phyloP scores from a whole-genome alignment of 2,329 filamentous ascomycete species.

The Exophiala sp. region DNA sequence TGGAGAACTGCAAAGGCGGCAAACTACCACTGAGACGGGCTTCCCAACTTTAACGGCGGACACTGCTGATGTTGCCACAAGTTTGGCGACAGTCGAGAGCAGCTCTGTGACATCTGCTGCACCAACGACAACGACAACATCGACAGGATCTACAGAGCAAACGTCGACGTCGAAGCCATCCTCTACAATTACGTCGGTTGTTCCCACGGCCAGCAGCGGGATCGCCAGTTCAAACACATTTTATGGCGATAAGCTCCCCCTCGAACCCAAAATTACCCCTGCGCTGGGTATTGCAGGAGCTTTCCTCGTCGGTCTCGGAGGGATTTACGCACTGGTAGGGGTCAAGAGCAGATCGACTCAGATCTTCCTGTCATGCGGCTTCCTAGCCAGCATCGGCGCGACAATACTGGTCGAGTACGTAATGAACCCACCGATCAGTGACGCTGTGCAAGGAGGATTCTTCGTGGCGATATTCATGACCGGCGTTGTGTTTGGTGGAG shows the following conservation, averaged over 20 bases:
- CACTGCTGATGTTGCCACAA: constrained; percentile 3
- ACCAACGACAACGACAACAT: background rate
- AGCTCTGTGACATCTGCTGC: background rate
- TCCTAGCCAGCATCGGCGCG: constrained; percentile 68
- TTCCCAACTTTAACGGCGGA: constrained; percentile 16
- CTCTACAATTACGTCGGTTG: constrained; percentile 14
- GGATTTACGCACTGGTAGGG: constrained; percentile 69
- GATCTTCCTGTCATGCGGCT: constrained; percentile 75
- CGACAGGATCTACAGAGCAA: background rate
- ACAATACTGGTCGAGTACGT: constrained; percentile 83
- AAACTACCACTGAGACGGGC: constrained; percentile 8
- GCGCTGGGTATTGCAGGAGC: constrained; percentile 75
- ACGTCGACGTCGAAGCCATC: constrained; percentile 3
- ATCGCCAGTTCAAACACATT: constrained; percentile 7
- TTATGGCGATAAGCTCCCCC: constrained; percentile 52
- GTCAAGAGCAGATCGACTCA: constrained; percentile 78
- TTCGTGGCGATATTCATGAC: constrained; percentile 73
- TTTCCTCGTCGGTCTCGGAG: constrained; percentile 70
- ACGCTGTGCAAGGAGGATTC: constrained; percentile 80
- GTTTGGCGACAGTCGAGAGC: background rate
- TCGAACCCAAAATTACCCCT: constrained; percentile 72
- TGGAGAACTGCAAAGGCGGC: constrained; percentile 10
- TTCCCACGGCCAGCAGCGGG: constrained; percentile 15
- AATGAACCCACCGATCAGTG: constrained; percentile 71
- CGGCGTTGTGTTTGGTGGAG: constrained; percentile 68